Percentiles rank a stretch among this genome's conserved stretches.
Evolutionary conservation across 768 basidiomycete genomes (phyloP).

Genomic region (Phanerochaete carnosa): DNA sequence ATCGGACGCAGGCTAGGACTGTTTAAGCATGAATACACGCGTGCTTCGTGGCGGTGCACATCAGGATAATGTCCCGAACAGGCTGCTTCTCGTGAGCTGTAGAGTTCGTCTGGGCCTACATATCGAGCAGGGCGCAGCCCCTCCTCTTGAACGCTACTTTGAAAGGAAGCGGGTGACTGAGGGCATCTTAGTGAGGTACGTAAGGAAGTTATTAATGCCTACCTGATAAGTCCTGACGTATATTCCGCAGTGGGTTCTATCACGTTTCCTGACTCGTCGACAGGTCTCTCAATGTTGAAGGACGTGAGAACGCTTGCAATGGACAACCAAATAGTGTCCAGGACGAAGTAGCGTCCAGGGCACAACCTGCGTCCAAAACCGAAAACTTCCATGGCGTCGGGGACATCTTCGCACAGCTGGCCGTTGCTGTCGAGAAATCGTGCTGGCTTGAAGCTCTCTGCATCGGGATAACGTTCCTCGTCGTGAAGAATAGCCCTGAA

Average conservation of each 20-base stretch:
- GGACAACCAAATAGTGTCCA: slow-evolving; percentile 14
- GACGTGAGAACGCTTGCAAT: slow-evolving; percentile 17
- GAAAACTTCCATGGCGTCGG: neutral
- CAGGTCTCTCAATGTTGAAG: slow-evolving; percentile 18
- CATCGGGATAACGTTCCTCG: neutral
- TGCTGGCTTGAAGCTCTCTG: neutral
- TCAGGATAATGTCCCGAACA: too few species aligned
- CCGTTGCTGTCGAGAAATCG: neutral
- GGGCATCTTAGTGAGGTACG: neutral
- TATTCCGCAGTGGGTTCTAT: slow-evolving; percentile 6
- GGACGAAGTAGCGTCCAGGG: slow-evolving; percentile 21
- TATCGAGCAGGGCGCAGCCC: too few species aligned
- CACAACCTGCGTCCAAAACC: slow-evolving; percentile 7
- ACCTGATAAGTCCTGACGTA: neutral
- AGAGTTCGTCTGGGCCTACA: too few species aligned
- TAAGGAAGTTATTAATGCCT: neutral
- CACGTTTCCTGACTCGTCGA: slow-evolving; percentile 16
- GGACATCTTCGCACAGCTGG: neutral
- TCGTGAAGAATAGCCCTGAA: neutral
- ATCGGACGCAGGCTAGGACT: too few species aligned
- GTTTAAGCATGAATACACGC: too few species aligned
- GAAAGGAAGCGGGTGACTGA: neutral
- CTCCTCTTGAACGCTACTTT: neutral
- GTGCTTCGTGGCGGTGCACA: too few species aligned
- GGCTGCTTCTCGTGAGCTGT: too few species aligned